Conservation (phyloP, 257 asterid species). For the Ocimum tenuiflorum region DNA sequence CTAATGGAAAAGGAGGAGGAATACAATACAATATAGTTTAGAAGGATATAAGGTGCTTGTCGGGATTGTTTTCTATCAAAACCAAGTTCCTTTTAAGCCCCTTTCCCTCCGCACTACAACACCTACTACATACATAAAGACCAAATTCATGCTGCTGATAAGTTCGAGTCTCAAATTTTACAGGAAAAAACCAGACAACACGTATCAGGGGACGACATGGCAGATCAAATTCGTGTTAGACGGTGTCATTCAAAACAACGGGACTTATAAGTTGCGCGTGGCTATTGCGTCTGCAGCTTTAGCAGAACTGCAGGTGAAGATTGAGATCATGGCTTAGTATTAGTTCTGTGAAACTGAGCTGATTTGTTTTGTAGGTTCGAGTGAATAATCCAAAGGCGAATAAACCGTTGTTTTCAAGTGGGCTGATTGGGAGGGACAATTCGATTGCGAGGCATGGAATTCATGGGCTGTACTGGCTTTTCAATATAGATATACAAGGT, state of each 20-base stretch:
- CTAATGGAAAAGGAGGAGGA: too few relatives aligned
- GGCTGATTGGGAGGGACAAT: slow-evolving; percentile 65
- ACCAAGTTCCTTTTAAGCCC: too few relatives aligned
- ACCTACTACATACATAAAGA: too few relatives aligned
- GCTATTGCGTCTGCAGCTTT: slow-evolving; percentile 64
- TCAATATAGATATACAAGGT: slow-evolving; percentile 34
- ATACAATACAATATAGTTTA: too few relatives aligned
- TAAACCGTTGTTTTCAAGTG: slow-evolving; percentile 56
- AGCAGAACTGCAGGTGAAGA: slow-evolving; percentile 59
- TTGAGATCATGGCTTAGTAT: not conserved
- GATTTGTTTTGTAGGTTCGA: slow-evolving; percentile 43
- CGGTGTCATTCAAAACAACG: slow-evolving; percentile 25
- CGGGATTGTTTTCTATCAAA: too few relatives aligned
- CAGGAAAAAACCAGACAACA: slow-evolving; percentile 50
- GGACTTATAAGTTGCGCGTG: slow-evolving; percentile 48
- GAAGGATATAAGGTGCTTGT: too few relatives aligned
- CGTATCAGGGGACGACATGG: slow-evolving; percentile 65
- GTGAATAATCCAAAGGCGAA: slow-evolving; percentile 41
- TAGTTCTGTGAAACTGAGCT: not conserved
- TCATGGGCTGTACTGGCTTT: slow-evolving; percentile 64
- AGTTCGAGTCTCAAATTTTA: not conserved
- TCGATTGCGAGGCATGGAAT: slow-evolving; percentile 78
- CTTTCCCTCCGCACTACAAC: too few relatives aligned
- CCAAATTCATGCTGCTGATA: not conserved
- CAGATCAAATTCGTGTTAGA: slow-evolving; percentile 50